phyloP scores from a whole-genome alignment of 768 basidiomycete genomes.

The Trametes coccinea region DNA sequence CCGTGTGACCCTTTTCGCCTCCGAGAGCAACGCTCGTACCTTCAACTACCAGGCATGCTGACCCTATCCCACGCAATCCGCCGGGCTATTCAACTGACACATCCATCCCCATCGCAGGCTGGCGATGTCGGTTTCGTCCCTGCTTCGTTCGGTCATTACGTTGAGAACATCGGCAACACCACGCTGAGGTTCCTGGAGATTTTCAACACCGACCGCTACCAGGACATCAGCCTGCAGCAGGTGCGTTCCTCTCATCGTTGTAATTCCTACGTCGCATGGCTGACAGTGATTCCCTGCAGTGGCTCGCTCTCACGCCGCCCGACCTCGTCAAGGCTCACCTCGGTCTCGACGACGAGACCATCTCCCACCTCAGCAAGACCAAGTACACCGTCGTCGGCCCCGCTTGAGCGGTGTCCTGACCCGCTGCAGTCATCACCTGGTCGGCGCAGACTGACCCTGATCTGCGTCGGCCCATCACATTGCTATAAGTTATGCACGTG shows the following conservation, averaged over 20 bases:
- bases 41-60: slow-evolving; percentile 44
- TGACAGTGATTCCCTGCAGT: slow-evolving; percentile 35
- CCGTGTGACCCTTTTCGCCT: slow-evolving; percentile 46
- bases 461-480: not conserved
- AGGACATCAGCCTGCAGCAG: slow-evolving; percentile 55
- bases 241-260: slow-evolving; percentile 9
- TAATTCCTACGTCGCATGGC: not conserved
- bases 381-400: slow-evolving; percentile 50
- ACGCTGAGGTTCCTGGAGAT: slow-evolving; percentile 62
- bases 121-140: slow-evolving; percentile 31
- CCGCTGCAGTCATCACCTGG: too few species aligned
- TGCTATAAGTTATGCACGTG: not conserved
- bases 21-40: slow-evolving; percentile 41
- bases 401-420: not conserved
- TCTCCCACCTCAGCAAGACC: slow-evolving; percentile 50
- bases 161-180: slow-evolving; percentile 65
- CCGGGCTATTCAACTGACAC: not conserved
- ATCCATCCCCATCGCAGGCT: not conserved
- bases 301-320: slow-evolving; percentile 62
- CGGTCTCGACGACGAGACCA: slow-evolving; percentile 50
- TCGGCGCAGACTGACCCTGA: too few species aligned
- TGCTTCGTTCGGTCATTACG: slow-evolving; percentile 47
- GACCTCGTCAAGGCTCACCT: slow-evolving; percentile 63
- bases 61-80: too few species aligned
- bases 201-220: slow-evolving; percentile 48